Evolutionary conservation across 768 basidiomycete genomes (phyloP), one percentile per base, ranked within the genome.

Genomic region (Pseudohyphozyma bogoriensis): DNA sequence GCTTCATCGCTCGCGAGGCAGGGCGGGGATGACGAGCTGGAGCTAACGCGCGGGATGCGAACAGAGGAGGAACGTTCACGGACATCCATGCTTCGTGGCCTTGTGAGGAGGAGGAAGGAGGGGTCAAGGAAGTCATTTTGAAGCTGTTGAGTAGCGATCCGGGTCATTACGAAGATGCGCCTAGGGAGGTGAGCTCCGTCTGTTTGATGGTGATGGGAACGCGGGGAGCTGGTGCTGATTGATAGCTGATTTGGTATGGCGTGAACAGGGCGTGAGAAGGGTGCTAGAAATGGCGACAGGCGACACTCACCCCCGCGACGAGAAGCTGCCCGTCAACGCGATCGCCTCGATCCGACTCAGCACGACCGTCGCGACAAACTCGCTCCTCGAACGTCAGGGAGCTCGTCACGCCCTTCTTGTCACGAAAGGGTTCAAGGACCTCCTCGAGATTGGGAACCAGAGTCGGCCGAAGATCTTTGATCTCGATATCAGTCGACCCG

Each of bases 381-480:
- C 93, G 0, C 80, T 97, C 0, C 80, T 97, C 9, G 93, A 97
- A 70, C 84, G 93, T 50, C 92, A 93, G 73, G 93, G 93, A 1
- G 86, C 89, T 69, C 84, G 83, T 63, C 89, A 93, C 61, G 92
- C 89, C 0, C 77, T 97, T 37, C 76, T 95, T 18, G 93, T 92
- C 69, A 96, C 93, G 1, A 82, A 82, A 62, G 90, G 90, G 0
- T 93, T 92, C 79, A 58, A 73, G 71, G 92, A 95, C 73, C 82
- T 96, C 13, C 80, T 97, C 9, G 79, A 87, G 35, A 96, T 97
- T 60, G 89, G 90, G 12, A 95, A 95, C 73, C 93, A 96, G 73
- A 85, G 89, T 22, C 85, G 93, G 26, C 93, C 93, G 2, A 83
- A 82, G 69, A 95, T 96, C 67, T 97, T 97, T 69, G 92, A 95